A percentile compares a stretch with the other conserved stretches of the same genome.
Conservation (phyloP, 2,329 filamentous ascomycete genomes). For the Aspergillus amoenus region DNA sequence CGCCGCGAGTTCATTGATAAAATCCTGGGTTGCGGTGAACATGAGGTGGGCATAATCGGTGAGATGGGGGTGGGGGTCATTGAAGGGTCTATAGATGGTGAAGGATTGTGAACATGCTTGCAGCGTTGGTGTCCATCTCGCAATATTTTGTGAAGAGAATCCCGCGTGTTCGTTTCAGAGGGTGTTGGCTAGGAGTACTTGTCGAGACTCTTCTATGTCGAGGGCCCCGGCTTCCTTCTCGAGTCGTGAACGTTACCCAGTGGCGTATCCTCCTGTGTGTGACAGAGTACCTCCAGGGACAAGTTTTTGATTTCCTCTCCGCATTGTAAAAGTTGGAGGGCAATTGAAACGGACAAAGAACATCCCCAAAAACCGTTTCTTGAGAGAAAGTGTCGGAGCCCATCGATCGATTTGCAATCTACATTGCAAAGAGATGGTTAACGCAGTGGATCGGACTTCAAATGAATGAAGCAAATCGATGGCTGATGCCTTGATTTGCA, state of each 20-base stretch:
- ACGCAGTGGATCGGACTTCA: slow-evolving; percentile 62
- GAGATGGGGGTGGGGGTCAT: background rate
- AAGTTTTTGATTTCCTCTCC: slow-evolving; percentile 91
- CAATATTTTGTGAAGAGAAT: slow-evolving; percentile 6
- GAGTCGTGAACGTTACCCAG: background rate
- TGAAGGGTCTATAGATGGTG: background rate
- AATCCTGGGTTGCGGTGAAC: background rate
- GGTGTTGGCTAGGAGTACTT: background rate
- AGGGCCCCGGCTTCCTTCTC: background rate
- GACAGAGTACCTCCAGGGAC: slow-evolving; percentile 82
- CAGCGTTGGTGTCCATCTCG: background rate
- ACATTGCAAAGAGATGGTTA: slow-evolving; percentile 61
- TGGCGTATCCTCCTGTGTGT: slow-evolving; percentile 66
- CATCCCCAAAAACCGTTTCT: slow-evolving; percentile 89
- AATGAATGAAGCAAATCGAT: slow-evolving; percentile 47
- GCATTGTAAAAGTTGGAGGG: slow-evolving; percentile 55
- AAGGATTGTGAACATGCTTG: background rate
- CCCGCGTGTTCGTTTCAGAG: background rate
- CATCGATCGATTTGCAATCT: slow-evolving; percentile 54
- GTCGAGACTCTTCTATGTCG: background rate
- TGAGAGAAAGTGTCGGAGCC: slow-evolving; percentile 50
- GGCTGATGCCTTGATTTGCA: slow-evolving; percentile 55
- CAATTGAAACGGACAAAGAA: slow-evolving; percentile 81
- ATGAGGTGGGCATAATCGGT: background rate
- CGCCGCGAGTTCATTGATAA: background rate